Conservation (phyloP, 768 basidiomycete species). For the Boletus subcaerulescens region DNA sequence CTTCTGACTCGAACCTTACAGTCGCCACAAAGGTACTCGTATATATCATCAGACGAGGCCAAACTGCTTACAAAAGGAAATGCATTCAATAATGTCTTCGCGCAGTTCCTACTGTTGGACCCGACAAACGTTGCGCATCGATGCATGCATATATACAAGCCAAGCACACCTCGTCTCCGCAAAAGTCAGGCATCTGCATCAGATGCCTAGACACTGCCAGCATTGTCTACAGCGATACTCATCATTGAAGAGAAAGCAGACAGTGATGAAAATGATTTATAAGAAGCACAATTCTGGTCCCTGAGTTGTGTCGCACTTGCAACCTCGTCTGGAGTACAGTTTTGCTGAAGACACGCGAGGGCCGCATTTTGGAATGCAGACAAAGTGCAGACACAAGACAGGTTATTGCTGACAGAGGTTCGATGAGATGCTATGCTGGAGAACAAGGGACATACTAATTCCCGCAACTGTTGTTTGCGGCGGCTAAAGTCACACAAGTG, state of each 20-base stretch:
- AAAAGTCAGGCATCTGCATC: too few species aligned
- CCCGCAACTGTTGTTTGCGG: not conserved
- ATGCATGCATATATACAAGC: too few species aligned
- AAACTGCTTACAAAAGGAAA: too few species aligned
- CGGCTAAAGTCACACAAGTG: conserved; percentile 1
- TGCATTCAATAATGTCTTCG: too few species aligned
- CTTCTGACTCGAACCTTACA: too few species aligned
- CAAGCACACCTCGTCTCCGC: too few species aligned
- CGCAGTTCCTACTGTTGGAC: too few species aligned
- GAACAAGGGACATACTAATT: conserved; percentile 10
- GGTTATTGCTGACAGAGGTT: conserved; percentile 31
- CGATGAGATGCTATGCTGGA: not conserved
- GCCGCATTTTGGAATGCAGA: conserved; percentile 36
- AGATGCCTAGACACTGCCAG: too few species aligned
- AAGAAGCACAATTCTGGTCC: conserved; percentile 28
- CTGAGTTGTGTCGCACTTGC: conserved; percentile 33
- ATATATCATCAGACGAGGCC: too few species aligned
- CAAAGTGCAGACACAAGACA: conserved; percentile 39
- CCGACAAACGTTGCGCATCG: too few species aligned
- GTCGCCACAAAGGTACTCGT: too few species aligned
- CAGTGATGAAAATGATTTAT: conserved; percentile 5
- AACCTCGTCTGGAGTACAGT: conserved; percentile 34
- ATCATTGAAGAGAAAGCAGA: not conserved
- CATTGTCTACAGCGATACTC: too few species aligned
- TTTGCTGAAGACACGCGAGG: conserved; percentile 30